phyloP scores from a whole-genome alignment of 2,329 filamentous ascomycete species.

The Arthrinium puccinioides region DNA sequence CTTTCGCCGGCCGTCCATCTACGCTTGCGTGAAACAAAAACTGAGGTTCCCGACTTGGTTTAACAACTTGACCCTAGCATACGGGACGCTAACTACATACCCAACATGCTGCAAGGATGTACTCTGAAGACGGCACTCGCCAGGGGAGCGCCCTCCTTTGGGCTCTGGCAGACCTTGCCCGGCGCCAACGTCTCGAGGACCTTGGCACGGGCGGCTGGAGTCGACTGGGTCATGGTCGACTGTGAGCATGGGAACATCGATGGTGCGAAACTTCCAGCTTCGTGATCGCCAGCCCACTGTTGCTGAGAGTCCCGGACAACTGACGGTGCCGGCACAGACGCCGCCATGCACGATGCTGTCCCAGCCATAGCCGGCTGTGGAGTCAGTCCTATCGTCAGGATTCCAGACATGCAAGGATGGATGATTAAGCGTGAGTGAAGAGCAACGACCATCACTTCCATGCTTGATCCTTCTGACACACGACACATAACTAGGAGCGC shows the following conservation, averaged over 20 bases:
- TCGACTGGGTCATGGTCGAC: slow-evolving; percentile 61
- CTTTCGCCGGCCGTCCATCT: too few species aligned
- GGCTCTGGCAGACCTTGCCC: slow-evolving; percentile 58
- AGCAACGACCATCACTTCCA: background rate
- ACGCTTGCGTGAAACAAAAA: too few species aligned
- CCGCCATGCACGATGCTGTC: slow-evolving; percentile 50
- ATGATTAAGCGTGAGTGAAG: slow-evolving; percentile 47
- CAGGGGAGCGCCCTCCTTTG: slow-evolving; percentile 42
- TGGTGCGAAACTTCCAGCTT: slow-evolving; percentile 31
- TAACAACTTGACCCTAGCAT: too few species aligned
- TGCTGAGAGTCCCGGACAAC: background rate
- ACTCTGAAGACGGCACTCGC: slow-evolving; percentile 41
- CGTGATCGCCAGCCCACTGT: background rate
- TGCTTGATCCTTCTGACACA: background rate
- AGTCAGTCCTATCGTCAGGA: slow-evolving; percentile 47
- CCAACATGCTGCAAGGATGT: slow-evolving; percentile 19
- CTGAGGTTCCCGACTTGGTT: too few species aligned
- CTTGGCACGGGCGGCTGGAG: slow-evolving; percentile 51
- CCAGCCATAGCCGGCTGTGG: slow-evolving; percentile 48
- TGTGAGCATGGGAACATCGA: slow-evolving; percentile 52
- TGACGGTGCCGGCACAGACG: slow-evolving; percentile 27
- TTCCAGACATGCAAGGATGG: slow-evolving; percentile 49
- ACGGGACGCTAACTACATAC: too few species aligned
- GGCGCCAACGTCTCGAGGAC: slow-evolving; percentile 51
- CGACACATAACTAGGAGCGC: slow-evolving; percentile 32